Evolutionary conservation across 1,284 basidiomycete genomes (phyloP).

Genomic region (Cerioporus squamosus): DNA sequence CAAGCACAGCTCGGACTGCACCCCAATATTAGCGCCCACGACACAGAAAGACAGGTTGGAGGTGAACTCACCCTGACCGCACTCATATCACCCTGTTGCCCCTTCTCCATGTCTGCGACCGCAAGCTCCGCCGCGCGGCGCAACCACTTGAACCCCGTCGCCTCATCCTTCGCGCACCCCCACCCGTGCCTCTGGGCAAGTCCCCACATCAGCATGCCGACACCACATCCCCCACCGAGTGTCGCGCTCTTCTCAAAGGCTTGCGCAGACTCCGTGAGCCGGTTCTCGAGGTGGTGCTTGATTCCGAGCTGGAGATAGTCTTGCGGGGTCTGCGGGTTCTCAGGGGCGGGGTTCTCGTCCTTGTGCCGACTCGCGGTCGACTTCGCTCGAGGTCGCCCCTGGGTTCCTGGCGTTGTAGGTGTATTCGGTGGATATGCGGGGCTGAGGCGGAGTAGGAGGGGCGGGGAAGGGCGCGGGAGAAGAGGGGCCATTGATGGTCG

Average conservation of each 20-base stretch:
- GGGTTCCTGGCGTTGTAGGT: constrained; percentile 14
- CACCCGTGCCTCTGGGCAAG: constrained; percentile 88
- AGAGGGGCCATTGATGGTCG: background rate
- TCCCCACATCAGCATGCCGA: constrained; percentile 94
- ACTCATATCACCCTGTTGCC: constrained; percentile 44
- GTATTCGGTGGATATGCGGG: constrained; percentile 18
- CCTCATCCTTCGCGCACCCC: constrained; percentile 82
- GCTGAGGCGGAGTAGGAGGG: too few species aligned
- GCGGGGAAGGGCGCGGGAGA: background rate
- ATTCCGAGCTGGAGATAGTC: constrained; percentile 81
- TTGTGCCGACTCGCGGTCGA: constrained; percentile 1
- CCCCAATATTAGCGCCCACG: background rate
- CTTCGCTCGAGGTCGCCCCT: background rate
- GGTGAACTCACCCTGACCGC: constrained; percentile 46
- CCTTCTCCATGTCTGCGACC: constrained; percentile 76
- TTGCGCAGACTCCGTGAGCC: constrained; percentile 71
- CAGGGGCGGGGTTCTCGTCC: background rate
- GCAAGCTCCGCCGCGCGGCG: constrained; percentile 81
- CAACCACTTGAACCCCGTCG: constrained; percentile 82
- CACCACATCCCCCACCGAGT: constrained; percentile 78
- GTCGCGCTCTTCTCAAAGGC: constrained; percentile 85
- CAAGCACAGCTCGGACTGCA: constrained; percentile 78
- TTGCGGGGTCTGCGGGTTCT: constrained; percentile 46
- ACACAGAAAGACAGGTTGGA: background rate
- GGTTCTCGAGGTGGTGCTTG: constrained; percentile 79